Evolutionary conservation across 495 filamentous ascomycete species (phyloP), one percentile per base, ranked within the genome.

Genomic region (Aspergillus cavernicola): DNA sequence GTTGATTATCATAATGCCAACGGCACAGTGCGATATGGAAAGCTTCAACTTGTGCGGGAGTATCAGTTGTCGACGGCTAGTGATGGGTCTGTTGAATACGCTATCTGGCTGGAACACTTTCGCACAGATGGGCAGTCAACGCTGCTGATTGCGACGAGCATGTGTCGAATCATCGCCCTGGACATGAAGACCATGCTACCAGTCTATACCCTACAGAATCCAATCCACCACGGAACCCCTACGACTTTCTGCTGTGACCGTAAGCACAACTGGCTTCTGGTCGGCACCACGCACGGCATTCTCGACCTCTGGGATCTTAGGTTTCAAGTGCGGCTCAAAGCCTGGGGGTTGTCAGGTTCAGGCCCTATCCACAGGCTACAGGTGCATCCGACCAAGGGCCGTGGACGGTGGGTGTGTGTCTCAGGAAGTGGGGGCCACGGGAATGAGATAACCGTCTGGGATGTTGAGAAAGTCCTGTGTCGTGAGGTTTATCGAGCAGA

Each of bases 231-330:
- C 66, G 95, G 95, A 24, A 91, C 87, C 2, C 90, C 89, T 6
- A 97, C 89, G 2, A 93, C 89, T 52, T 97, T 99, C 70, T 92
- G 88, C 67, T 74, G 92, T 26, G 89, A 96, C 59, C 75, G 83
- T 22, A 87, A 83, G 61, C 85, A 86, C 42, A 88, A 88, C 58
- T 99, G 95, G 95, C 74, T 99, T 4, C 73, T 95, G 6, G 69
- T 97, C 4, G 93, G 92, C 28, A 97, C 95, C 0, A 89, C 91
- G 6, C 92, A 97, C 59, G 95, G 95, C 3, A 84, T 97, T 40
- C 73, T 99, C 7, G 88, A 95, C 60, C 76, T 99, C 15, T 99
- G 95, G 93, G 95, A 99, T 65, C 80, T 99, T 13, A 87, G 95
- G 13, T 99, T 97, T 72, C 86, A 82, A 46, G 78, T 96, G 43